Evolutionary conservation across 129 eudicot genomes (phyloP), one percentile per base, ranked within the genome.

Genomic region (Flaveria linearis): DNA sequence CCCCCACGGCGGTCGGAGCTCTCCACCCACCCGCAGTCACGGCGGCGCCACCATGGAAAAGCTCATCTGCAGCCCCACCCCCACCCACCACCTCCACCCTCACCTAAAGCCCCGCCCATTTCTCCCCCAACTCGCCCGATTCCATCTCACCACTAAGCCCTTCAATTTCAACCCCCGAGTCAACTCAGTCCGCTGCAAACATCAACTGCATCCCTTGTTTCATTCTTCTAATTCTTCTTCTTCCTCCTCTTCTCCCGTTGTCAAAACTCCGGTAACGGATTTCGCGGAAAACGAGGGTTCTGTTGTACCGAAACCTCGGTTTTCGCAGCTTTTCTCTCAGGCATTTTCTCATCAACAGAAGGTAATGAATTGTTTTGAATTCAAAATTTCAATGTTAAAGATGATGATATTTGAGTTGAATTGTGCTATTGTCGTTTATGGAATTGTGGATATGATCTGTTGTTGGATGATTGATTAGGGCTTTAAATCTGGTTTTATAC

Each of bases 1-100:
- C 16, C 23, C 9, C 30, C 17, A 2, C 77, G 77, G 33, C 82
- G 52, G 72, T 7, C 23, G 72, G 72, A 60, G 55, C 60, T 15
- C 17, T 26, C 36, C 53, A 3, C 51, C n/a, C 47, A 57, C 30
- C 76, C 45, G 79, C 79, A 55, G 75, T 43, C 79, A 80, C 84
- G 84, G 80, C 71, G 84, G 76, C 80, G 71, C 76, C 84, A 67
- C 76, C 76, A 87, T 88, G 92, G 89, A 88, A 78, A 85, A 88
- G 83, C 92, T 88, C 56, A 83, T 88, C 74, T 23, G 72, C 57
- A 63, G 70, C 73, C 82, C 89, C 26, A 76, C 74, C 82, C 53
- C 70, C 76, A 78, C 22, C 78, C 75, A 26, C 78, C 75, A 26
- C 82, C 55, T 78, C 70, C 76, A 80, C 22, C 78, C 75, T 16